Percentiles rank a stretch among this genome's conserved stretches.
Evolutionary conservation across 441 rosid genomes (phyloP).

Genomic region (Melianthus villosus): DNA sequence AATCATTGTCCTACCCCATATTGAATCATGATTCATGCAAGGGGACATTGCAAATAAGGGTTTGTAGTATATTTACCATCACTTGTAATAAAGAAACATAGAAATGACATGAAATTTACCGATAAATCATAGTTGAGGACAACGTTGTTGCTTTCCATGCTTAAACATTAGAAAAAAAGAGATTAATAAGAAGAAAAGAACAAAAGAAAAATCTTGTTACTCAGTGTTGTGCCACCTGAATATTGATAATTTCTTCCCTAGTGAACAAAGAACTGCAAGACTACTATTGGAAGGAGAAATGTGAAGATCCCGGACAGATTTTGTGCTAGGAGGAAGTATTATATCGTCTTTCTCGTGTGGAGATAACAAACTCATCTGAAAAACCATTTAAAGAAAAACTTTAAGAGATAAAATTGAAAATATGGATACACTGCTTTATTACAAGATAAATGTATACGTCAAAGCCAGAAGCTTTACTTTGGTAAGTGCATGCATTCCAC

Average conservation of each 20-base stretch:
- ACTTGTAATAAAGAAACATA: neutral
- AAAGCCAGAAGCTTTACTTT: slow-evolving; percentile 34
- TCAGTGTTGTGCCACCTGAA: slow-evolving; percentile 29
- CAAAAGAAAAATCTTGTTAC: slow-evolving; percentile 3
- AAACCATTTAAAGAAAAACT: slow-evolving; percentile 8
- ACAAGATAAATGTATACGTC: no score
- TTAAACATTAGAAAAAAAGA: slow-evolving; percentile 15
- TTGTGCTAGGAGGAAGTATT: slow-evolving; percentile 35
- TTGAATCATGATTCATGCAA: no score
- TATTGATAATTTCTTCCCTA: slow-evolving; percentile 63
- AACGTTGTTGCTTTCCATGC: slow-evolving; percentile 55
- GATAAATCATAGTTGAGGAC: slow-evolving; percentile 57
- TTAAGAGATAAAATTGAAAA: slow-evolving; percentile 2
- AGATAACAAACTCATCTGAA: slow-evolving; percentile 50
- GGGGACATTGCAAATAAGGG: no score
- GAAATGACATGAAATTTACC: slow-evolving; percentile 19
- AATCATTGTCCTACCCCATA: no score
- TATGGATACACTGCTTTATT: slow-evolving; percentile 6
- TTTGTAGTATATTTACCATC: no score
- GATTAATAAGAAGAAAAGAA: neutral
- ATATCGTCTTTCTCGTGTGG: slow-evolving; percentile 62
- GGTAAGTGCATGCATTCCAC: slow-evolving; percentile 42
- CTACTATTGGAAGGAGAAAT: slow-evolving; percentile 42
- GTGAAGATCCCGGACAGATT: slow-evolving; percentile 55
- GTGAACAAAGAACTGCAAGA: slow-evolving; percentile 53